A percentile compares a stretch with the other conserved stretches of the same genome.
These are phyloP conservation scores for Lactuca saligna DNA, from an alignment of 129 eudicot genomes.

Conservation along the genomic window DNA sequence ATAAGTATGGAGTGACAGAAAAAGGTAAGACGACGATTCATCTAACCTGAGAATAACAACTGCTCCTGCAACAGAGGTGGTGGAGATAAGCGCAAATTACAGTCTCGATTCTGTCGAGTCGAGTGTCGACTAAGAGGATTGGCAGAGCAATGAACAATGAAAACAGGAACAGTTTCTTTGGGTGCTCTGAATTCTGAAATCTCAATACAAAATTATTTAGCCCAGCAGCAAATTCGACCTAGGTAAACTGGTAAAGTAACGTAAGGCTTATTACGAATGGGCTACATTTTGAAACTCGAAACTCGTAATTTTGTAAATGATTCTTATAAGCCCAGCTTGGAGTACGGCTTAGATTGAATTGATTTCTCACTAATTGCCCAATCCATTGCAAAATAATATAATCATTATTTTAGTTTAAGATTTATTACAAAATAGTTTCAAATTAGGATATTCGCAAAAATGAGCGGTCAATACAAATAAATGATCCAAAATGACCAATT, in stretches of 20 bases:
- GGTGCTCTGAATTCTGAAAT: not conserved
- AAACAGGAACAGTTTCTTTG: not conserved
- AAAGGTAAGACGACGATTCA: conserved; percentile 46
- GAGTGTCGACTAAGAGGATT: not conserved
- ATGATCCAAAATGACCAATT: no score
- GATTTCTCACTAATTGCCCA: no score
- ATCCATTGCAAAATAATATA: no score
- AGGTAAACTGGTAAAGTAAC: not conserved
- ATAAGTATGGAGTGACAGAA: conserved; percentile 37
- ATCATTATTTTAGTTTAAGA: no score
- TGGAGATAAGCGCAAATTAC: conserved; percentile 10
- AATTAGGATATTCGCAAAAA: no score
- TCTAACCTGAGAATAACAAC: conserved; percentile 29
- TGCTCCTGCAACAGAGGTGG: conserved; percentile 27
- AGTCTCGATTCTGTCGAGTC: not conserved
- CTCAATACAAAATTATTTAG: not conserved
- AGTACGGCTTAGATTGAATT: not conserved
- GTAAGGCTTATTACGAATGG: not conserved
- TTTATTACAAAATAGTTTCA: no score
- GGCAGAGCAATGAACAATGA: not conserved
- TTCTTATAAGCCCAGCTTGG: conserved; percentile 13
- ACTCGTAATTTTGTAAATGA: not conserved
- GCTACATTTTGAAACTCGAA: not conserved
- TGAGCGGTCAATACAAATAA: no score
- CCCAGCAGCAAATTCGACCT: conserved; percentile 18